These are phyloP conservation scores for Neolecta irregularis DNA, from an alignment of 1,139 yeast genomes.

Conservation along the genomic window DNA sequence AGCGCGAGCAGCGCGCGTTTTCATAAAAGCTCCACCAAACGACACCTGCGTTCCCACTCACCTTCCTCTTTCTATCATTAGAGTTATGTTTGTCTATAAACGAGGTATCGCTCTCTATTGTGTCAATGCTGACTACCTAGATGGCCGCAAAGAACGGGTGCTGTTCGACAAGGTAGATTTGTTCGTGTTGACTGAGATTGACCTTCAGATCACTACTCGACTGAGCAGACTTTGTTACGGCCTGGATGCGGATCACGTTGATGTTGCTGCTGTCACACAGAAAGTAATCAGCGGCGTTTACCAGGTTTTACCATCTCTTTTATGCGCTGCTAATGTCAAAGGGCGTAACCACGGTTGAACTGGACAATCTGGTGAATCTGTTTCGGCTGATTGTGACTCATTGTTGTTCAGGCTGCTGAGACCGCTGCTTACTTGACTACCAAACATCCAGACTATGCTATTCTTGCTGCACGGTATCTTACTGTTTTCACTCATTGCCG, in stretches of 20 bases:
- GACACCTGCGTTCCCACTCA: not conserved
- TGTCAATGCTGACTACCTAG: slow-evolving; percentile 15
- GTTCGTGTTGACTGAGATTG: not conserved
- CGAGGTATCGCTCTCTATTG: slow-evolving; percentile 23
- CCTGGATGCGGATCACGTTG: slow-evolving; percentile 67
- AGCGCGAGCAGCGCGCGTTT: no score
- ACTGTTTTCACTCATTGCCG: no score
- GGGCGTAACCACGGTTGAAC: slow-evolving; percentile 91
- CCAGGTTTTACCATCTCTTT: no score
- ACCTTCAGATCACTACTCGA: slow-evolving; percentile 38
- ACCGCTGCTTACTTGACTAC: slow-evolving; percentile 97
- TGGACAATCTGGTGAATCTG: slow-evolving; percentile 74
- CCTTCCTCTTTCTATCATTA: not conserved
- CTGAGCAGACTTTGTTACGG: slow-evolving; percentile 63
- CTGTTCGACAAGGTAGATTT: slow-evolving; percentile 43
- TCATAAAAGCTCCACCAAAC: no score
- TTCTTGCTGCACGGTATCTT: slow-evolving; percentile 91
- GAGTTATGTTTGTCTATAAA: slow-evolving; percentile 37
- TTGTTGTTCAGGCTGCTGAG: no score
- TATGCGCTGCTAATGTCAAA: no score
- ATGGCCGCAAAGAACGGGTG: slow-evolving; percentile 77
- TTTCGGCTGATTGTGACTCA: no score
- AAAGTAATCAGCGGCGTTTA: slow-evolving; percentile 80
- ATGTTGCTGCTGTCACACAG: slow-evolving; percentile 79
- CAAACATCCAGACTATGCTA: slow-evolving; percentile 82